Conservation (phyloP, 306 rosid genomes). For the Benincasa hispida region DNA sequence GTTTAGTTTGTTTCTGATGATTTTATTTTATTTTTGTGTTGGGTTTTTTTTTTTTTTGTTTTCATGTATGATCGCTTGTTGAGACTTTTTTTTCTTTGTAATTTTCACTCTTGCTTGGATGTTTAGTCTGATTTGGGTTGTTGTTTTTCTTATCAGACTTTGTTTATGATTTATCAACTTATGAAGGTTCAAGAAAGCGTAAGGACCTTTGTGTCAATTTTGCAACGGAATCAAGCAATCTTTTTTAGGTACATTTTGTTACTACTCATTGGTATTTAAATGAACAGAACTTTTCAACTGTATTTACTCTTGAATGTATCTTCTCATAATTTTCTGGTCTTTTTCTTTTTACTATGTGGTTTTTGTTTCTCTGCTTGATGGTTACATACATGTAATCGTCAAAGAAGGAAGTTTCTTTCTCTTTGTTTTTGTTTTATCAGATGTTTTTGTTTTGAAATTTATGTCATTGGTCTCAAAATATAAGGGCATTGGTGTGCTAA, state of each 20-base stretch:
- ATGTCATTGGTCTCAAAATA: background rate
- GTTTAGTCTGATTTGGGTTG: background rate
- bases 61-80: background rate
- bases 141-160: background rate
- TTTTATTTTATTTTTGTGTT: background rate
- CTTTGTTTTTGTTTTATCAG: background rate
- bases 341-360: background rate
- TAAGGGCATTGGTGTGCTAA: background rate
- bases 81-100: background rate
- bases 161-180: conserved; percentile 3
- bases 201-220: conserved; percentile 4
- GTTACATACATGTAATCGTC: background rate
- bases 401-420: background rate
- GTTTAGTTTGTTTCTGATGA: background rate
- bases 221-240: conserved; percentile 2
- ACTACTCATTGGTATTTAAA: background rate
- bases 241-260: conserved; percentile 7
- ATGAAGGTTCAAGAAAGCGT: conserved; percentile 7
- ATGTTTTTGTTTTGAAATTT: background rate
- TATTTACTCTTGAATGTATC: background rate
- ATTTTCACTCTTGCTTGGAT: background rate
- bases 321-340: background rate
- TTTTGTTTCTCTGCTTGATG: background rate
- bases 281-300: background rate
- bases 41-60: background rate